Conservation (phyloP, 345 rosid genomes). For the Toxicodendron radicans region DNA sequence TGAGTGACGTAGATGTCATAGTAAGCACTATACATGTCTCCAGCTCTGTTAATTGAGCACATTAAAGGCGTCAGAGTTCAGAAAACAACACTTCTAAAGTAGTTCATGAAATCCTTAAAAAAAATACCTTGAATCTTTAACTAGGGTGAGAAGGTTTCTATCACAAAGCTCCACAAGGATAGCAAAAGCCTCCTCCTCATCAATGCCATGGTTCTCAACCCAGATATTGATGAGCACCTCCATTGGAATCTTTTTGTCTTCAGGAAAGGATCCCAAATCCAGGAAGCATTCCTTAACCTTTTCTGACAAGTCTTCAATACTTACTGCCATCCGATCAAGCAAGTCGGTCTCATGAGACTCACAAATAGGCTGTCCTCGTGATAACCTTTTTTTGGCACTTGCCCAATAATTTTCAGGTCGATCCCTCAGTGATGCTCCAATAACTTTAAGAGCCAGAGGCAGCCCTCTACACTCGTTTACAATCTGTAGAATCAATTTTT, state of each 20-base stretch:
- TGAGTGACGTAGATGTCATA: conserved; percentile 72
- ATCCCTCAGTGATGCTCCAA: conserved; percentile 72
- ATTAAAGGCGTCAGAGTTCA: background rate
- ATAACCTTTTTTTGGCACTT: conserved; percentile 60
- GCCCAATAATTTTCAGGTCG: conserved; percentile 68
- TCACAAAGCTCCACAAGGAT: conserved; percentile 68
- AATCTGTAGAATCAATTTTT: conserved; percentile 42
- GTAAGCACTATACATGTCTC: conserved; percentile 63
- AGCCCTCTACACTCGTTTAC: conserved; percentile 86
- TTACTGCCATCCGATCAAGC: conserved; percentile 74
- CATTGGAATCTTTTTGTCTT: conserved; percentile 88
- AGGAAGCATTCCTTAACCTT: conserved; percentile 73
- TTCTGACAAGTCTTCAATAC: conserved; percentile 47
- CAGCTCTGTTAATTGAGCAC: conserved; percentile 51
- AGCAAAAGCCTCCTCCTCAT: conserved; percentile 62
- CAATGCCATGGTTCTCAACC: conserved; percentile 68
- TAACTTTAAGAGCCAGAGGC: conserved; percentile 94
- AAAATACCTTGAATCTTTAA: conserved; percentile 68
- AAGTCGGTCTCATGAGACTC: conserved; percentile 72
- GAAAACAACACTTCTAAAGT: background rate
- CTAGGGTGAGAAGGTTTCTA: conserved; percentile 79
- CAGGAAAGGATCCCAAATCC: conserved; percentile 96
- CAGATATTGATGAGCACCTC: conserved; percentile 87
- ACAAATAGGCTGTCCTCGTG: conserved; percentile 68
- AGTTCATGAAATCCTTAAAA: background rate